A percentile compares a stretch with the other conserved stretches of the same genome.
phyloP scores from a whole-genome alignment of 192 early-diverging fungal genomes.

The Linnemannia schmuckeri region DNA sequence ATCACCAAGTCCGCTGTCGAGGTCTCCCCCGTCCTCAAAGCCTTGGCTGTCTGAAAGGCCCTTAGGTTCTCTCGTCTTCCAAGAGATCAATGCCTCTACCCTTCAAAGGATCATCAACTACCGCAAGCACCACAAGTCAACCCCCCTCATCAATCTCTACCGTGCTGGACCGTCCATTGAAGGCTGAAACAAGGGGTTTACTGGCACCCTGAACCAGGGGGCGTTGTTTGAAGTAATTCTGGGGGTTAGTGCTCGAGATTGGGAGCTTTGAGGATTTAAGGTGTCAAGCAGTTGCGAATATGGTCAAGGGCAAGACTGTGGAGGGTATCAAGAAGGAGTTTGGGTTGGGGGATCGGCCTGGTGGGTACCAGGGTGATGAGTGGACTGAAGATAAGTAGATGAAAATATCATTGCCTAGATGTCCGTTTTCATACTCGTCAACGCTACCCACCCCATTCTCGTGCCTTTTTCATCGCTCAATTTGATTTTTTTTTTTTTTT shows the following conservation, averaged over 20 bases:
- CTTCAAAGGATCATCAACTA: slow-evolving; percentile 84
- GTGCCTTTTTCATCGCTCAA: no score
- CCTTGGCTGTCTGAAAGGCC: slow-evolving; percentile 80
- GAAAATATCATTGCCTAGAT: no score
- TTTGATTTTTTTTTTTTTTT: no score
- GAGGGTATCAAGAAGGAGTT: slow-evolving; percentile 76
- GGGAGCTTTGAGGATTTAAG: slow-evolving; percentile 94
- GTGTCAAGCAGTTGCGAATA: slow-evolving; percentile 98
- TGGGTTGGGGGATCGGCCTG: slow-evolving; percentile 71
- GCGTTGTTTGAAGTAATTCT: slow-evolving; percentile 83
- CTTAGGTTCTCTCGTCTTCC: slow-evolving; percentile 75
- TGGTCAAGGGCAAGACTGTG: slow-evolving; percentile 89
- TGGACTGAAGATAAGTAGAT: no score
- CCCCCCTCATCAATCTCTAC: slow-evolving; percentile 67
- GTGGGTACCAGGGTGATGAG: no score
- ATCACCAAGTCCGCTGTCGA: slow-evolving; percentile 72
- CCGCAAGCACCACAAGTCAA: slow-evolving; percentile 79
- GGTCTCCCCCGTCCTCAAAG: slow-evolving; percentile 78
- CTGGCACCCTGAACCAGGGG: slow-evolving; percentile 76
- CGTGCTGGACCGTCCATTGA: slow-evolving; percentile 76
- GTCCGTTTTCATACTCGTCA: no score
- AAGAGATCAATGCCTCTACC: slow-evolving; percentile 75
- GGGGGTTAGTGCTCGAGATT: slow-evolving; percentile 90
- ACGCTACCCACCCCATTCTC: no score
- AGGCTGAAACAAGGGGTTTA: slow-evolving; percentile 81